Conservation (phyloP, 2,329 filamentous ascomycete species). For the Cladosporium sp. region DNA sequence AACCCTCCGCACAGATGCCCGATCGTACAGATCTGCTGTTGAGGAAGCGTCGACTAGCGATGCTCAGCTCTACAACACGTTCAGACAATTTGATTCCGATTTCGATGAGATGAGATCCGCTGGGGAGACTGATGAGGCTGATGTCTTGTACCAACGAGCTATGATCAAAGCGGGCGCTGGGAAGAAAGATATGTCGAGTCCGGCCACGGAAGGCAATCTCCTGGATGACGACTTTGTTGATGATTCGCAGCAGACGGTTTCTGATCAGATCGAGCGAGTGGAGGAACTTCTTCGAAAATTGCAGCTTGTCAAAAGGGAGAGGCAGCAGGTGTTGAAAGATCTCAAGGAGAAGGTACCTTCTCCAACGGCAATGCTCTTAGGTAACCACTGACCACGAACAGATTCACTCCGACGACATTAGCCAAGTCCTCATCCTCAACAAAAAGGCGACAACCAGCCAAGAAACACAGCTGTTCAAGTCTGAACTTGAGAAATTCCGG, state of each 20-base stretch:
- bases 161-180: slow-evolving; percentile 69
- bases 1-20: slow-evolving; percentile 78
- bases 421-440: slow-evolving; percentile 92
- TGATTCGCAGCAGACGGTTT: slow-evolving; percentile 70
- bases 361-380: slow-evolving; percentile 10
- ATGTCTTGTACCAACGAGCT: slow-evolving; percentile 80
- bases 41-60: slow-evolving; percentile 87
- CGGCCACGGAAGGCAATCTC: slow-evolving; percentile 63
- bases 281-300: slow-evolving; percentile 88
- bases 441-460: slow-evolving; percentile 93
- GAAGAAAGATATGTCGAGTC: slow-evolving; percentile 55
- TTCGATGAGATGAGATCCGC: slow-evolving; percentile 94
- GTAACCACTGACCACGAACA: slow-evolving; percentile 33
- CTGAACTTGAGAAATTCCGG: slow-evolving; percentile 94
- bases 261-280: slow-evolving; percentile 81
- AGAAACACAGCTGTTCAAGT: slow-evolving; percentile 86
- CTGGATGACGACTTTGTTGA: slow-evolving; percentile 89
- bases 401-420: slow-evolving; percentile 96
- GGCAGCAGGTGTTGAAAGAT: slow-evolving; percentile 88
- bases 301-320: slow-evolving; percentile 84
- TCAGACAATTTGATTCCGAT: slow-evolving; percentile 77
- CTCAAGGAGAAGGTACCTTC: slow-evolving; percentile 83
- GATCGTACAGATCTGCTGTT: slow-evolving; percentile 80
- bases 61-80: slow-evolving; percentile 71
- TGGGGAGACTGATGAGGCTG: slow-evolving; percentile 77